These are phyloP conservation scores for Samsoniella hepiali DNA, from an alignment of 2,329 filamentous ascomycete species.

Conservation along the genomic window DNA sequence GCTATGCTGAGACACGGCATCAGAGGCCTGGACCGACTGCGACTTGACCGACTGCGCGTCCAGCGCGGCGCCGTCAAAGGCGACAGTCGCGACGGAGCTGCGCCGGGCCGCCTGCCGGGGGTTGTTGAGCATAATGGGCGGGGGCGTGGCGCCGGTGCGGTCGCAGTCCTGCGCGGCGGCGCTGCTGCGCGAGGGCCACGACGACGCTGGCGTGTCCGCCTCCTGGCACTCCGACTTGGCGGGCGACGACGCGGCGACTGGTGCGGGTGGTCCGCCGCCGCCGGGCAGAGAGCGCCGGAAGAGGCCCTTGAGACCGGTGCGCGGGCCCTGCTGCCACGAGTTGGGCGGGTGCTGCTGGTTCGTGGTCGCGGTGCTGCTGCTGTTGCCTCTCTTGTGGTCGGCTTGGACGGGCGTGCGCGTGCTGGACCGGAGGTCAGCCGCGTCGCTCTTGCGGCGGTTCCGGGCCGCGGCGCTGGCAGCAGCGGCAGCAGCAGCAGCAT, in stretches of 20 bases:
- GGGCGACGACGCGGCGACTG: background rate
- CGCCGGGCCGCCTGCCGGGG: conserved; percentile 33
- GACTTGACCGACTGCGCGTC: background rate
- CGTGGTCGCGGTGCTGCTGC: background rate
- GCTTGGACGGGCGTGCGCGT: conserved; percentile 18
- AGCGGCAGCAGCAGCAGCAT: conserved; percentile 19
- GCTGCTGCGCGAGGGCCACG: conserved; percentile 36
- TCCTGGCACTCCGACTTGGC: conserved; percentile 3
- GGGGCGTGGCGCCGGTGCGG: conserved; percentile 50
- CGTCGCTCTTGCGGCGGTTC: conserved; percentile 21
- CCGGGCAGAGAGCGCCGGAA: conserved; percentile 48
- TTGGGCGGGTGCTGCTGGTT: conserved; percentile 45
- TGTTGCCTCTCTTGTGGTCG: conserved; percentile 36
- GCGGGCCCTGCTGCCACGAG: conserved; percentile 40
- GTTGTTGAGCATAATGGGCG: conserved; percentile 49
- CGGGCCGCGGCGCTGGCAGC: conserved; percentile 18
- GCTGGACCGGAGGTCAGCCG: conserved; percentile 7
- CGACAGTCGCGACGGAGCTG: conserved; percentile 21
- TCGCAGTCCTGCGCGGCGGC: conserved; percentile 37
- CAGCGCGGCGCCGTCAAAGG: background rate
- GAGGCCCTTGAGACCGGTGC: conserved; percentile 46
- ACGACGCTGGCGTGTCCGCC: background rate
- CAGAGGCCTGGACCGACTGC: background rate
- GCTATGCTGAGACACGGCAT: conserved; percentile 6
- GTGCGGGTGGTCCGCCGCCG: conserved; percentile 24